Percentiles rank a stretch among this genome's conserved stretches.
Evolutionary conservation across 305 asterid genomes (phyloP).

Genomic region (Fraxinus greggii): DNA sequence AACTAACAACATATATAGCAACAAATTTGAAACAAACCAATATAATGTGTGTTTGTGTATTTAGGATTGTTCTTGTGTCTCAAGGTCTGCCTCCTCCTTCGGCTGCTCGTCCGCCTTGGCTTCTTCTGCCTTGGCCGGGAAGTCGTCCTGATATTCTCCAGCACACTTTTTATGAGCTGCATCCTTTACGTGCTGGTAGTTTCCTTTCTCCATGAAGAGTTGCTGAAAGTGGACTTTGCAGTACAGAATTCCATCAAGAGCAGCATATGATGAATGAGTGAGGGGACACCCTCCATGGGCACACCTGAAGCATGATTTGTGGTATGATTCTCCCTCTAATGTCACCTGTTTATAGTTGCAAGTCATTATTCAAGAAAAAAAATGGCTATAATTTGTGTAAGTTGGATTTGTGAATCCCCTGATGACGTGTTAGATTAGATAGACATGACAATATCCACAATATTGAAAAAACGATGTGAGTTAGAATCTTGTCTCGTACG

Average conservation of each 20-base stretch:
- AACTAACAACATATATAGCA: background rate
- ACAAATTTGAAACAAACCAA: background rate
- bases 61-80: conserved; percentile 32
- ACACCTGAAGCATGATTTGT: conserved; percentile 42
- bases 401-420: background rate
- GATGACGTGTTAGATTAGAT: background rate
- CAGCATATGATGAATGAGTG: conserved; percentile 54
- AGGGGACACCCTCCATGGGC: conserved; percentile 43
- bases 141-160: conserved; percentile 19
- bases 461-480: background rate
- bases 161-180: conserved; percentile 40
- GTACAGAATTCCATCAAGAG: conserved; percentile 62
- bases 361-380: background rate
- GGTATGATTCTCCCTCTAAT: conserved; percentile 40
- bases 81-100: conserved; percentile 24
- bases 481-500: conserved; percentile 43
- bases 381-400: background rate
- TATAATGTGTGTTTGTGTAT: background rate
- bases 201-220: conserved; percentile 75
- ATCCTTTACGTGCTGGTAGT: conserved; percentile 61
- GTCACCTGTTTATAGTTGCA: conserved; percentile 17
- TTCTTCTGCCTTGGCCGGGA: background rate
- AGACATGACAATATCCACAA: background rate
- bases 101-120: background rate
- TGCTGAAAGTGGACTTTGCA: conserved; percentile 79